Evolutionary conservation across 108 stramenopile genomes (phyloP).

Genomic region (Asterionellopsis glacialis): DNA sequence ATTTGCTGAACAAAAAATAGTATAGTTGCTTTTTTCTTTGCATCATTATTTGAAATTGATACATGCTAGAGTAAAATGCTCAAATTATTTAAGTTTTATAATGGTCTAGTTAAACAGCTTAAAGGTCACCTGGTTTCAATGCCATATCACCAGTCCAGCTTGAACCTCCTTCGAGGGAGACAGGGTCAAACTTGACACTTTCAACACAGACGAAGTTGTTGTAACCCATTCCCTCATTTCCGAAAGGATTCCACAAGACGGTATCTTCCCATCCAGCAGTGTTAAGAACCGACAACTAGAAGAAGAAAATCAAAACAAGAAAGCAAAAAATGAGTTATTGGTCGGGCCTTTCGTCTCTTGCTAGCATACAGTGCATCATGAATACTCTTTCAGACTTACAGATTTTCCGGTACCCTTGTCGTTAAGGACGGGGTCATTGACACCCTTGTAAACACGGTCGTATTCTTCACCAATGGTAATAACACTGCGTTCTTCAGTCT

Average conservation of each 20-base stretch:
- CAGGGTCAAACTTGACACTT: constrained; percentile 87
- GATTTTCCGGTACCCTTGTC: constrained; percentile 85
- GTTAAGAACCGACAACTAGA: constrained; percentile 70
- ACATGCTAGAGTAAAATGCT: not conserved
- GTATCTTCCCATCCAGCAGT: constrained; percentile 91
- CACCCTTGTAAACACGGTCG: constrained; percentile 93
- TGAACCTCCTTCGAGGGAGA: constrained; percentile 66
- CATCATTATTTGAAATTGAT: not conserved
- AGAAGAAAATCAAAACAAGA: not conserved
- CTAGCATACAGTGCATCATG: too few species aligned
- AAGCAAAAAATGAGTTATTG: constrained; percentile 7
- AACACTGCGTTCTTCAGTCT: constrained; percentile 76
- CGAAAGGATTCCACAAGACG: constrained; percentile 92
- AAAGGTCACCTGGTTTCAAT: constrained; percentile 55
- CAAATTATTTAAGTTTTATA: not conserved
- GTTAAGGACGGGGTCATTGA: constrained; percentile 86
- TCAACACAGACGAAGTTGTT: constrained; percentile 96
- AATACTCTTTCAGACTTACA: constrained; percentile 30
- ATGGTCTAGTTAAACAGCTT: constrained; percentile 1
- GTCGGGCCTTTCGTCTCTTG: too few species aligned
- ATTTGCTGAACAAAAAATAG: not conserved
- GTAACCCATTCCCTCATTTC: constrained; percentile 94
- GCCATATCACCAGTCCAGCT: constrained; percentile 80
- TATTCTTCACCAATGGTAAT: constrained; percentile 88
- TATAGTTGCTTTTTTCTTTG: not conserved